Evolutionary conservation across 495 filamentous ascomycete species (phyloP), one percentile per base, ranked within the genome.

Genomic region (Cudoniella acicularis): DNA sequence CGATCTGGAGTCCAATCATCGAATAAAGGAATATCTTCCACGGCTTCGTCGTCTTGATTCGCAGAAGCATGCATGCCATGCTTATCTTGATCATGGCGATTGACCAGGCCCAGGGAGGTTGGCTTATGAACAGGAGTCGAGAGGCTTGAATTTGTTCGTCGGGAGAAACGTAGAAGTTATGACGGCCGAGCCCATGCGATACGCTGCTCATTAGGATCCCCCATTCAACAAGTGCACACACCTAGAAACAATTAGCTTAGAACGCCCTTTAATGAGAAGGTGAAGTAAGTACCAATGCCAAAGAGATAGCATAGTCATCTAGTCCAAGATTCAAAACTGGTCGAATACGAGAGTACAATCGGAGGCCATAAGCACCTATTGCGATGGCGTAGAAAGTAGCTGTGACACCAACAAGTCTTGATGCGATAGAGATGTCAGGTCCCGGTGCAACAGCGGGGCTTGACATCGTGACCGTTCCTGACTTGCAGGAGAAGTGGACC

Each of bases 11-110:
- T 2, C 56, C 57, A 16, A 70, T 67, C 54, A 68, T 63, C 21
- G 27, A 20, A 18, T 57, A 62, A 47, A 73, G 62, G 17, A 63
- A 57, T 36, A 50, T 52, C n/a, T 18, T 48, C 70, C 70, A 73
- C 10, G 56, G n/a, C 11, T 45, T 46, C 10, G 27, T 49, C 27
- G 64, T 63, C 18, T 64, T 62, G 59, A 73, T 63, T 23, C 70
- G 69, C 3, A 73, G 52, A 17, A 73, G 64, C 62, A 66, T 73
- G 24, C 60, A 65, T 16, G 67, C 64, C 27, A 73, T 70, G 64
- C 63, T 65, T 26, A 70, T 65, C 53, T 71, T 73, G 56, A 67
- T 54, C 40, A 68, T 67, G 53, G 61, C 65, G 30, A 71, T 64
- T 10, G 49, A 59, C 55, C 64, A 64, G 10, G 64, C 50, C 60